Evolutionary conservation across 495 filamentous ascomycete genomes (phyloP).

Genomic region (Talaromyces ruber): DNA sequence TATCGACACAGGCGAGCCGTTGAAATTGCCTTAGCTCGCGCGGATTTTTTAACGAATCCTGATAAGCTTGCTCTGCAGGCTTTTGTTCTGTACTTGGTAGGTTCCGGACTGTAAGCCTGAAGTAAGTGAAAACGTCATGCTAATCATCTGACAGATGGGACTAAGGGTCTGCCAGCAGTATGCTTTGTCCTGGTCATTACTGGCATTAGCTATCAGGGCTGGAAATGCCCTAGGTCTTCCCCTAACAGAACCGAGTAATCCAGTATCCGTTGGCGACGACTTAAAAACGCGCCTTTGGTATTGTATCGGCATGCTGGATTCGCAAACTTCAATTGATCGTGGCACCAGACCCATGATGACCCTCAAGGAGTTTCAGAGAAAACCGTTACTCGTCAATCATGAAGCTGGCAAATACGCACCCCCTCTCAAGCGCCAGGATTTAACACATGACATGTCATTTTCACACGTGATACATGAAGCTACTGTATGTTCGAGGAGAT

Average conservation of each 20-base stretch:
- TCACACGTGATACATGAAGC: slow-evolving; percentile 16
- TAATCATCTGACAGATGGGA: neutral
- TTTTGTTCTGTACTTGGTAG: slow-evolving; percentile 44
- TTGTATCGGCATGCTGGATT: slow-evolving; percentile 25
- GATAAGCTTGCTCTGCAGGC: slow-evolving; percentile 49
- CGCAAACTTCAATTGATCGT: slow-evolving; percentile 24
- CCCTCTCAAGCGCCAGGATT: neutral
- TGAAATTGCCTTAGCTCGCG: slow-evolving; percentile 38
- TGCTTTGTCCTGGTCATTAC: neutral
- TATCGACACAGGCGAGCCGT: slow-evolving; percentile 36
- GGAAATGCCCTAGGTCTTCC: neutral
- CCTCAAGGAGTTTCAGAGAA: neutral
- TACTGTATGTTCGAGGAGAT: slow-evolving; percentile 15
- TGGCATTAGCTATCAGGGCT: neutral
- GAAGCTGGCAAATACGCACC: neutral
- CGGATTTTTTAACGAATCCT: slow-evolving; percentile 44
- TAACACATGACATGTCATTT: slow-evolving; percentile 18
- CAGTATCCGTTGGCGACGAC: neutral
- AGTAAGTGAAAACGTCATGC: neutral
- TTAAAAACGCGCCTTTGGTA: slow-evolving; percentile 20
- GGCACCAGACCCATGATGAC: slow-evolving; percentile 33
- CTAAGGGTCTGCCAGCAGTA: neutral
- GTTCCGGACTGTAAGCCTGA: neutral
- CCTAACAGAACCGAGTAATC: neutral
- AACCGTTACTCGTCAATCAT: neutral